These are phyloP conservation scores for Penicillium lagena DNA, from an alignment of 495 filamentous ascomycete species.

Conservation along the genomic window DNA sequence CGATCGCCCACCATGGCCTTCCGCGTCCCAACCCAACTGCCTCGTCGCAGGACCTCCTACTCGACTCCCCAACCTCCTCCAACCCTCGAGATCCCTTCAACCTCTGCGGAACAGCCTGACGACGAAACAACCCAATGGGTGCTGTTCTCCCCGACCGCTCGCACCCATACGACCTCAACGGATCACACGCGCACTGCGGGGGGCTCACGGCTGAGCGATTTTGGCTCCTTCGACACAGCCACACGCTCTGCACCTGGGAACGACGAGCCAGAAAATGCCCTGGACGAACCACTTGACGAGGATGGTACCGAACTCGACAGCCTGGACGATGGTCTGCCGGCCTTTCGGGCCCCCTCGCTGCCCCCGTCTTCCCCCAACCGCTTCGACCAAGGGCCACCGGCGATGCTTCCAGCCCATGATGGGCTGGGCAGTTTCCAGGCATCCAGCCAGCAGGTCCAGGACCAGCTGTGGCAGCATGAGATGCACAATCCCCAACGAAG, in stretches of 20 bases:
- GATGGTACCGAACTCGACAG: constrained; percentile 76
- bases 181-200: constrained; percentile 67
- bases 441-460: constrained; percentile 52
- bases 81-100: constrained; percentile 27
- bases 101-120: constrained; percentile 26
- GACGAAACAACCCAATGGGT: constrained; percentile 92
- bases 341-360: constrained; percentile 65
- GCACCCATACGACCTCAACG: constrained; percentile 66
- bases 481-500: constrained; percentile 64
- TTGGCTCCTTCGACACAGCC: constrained; percentile 72
- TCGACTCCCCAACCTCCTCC: constrained; percentile 40
- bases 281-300: constrained; percentile 54
- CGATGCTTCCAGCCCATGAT: constrained; percentile 83
- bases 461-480: constrained; percentile 82
- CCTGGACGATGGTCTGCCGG: constrained; percentile 80
- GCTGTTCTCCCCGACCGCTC: constrained; percentile 76
- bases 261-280: constrained; percentile 40
- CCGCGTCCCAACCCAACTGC: constrained; percentile 63
- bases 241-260: constrained; percentile 38
- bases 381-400: constrained; percentile 45
- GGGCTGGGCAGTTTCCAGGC: constrained; percentile 78
- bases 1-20: constrained; percentile 62
- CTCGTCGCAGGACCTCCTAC: constrained; percentile 52
- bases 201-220: constrained; percentile 71
- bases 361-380: constrained; percentile 39